These are phyloP conservation scores for Candida stauntonica DNA, from an alignment of 805 yeast species.

Conservation along the genomic window DNA sequence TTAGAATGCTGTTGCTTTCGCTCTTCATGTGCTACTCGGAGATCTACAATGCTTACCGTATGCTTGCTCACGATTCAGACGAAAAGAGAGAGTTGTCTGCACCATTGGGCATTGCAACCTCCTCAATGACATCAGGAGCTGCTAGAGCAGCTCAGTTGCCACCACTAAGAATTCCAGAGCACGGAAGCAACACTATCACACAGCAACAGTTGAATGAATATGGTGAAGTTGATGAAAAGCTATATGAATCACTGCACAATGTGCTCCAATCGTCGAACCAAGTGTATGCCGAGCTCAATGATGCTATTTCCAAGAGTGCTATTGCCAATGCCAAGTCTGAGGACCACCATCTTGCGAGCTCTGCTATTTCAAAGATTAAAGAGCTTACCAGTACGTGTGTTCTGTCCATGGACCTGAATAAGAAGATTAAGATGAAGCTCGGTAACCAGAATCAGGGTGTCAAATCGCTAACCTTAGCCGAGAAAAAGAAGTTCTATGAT, in stretches of 20 bases:
- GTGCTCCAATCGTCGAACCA: constrained; percentile 68
- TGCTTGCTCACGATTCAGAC: constrained; percentile 25
- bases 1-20: constrained; percentile 58
- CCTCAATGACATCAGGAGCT: constrained; percentile 12
- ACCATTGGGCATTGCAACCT: background rate
- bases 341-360: constrained; percentile 32
- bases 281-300: constrained; percentile 71
- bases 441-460: constrained; percentile 28
- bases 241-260: constrained; percentile 57
- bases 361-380: constrained; percentile 58
- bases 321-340: constrained; percentile 44
- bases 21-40: constrained; percentile 62
- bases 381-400: constrained; percentile 77
- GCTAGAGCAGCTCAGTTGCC: constrained; percentile 20
- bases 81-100: background rate
- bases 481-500: constrained; percentile 74
- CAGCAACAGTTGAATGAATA: constrained; percentile 29
- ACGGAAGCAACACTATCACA: constrained; percentile 10
- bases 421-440: constrained; percentile 54
- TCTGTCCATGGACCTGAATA: constrained; percentile 77
- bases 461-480: constrained; percentile 41
- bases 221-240: constrained; percentile 58
- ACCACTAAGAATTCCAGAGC: constrained; percentile 24
- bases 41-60: constrained; percentile 58
- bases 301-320: constrained; percentile 63